Evolutionary conservation across 1,284 basidiomycete species (phyloP), one percentile per base, ranked within the genome.

Genomic region (Testicularia cyperi): DNA sequence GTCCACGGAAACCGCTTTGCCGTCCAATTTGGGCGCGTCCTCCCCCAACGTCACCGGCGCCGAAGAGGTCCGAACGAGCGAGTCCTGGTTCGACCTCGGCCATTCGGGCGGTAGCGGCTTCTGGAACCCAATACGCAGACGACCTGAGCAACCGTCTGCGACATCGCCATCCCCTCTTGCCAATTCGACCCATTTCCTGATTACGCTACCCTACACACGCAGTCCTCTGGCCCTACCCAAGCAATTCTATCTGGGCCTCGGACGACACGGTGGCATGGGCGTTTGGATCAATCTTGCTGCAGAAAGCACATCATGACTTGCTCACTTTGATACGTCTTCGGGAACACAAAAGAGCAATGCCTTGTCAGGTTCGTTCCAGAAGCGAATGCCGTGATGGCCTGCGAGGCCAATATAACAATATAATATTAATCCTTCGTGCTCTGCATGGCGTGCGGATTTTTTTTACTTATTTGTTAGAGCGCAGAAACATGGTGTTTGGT

Each of bases 71-170:
- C 54, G 47, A 14, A 18, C 54, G 25, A 57, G 54, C 40, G 49
- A 54, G 18, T 44, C 46, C 18, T 61, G 57, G 57, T 21, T 61
- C 26, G 51, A 51, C 12, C 20, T 61, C 2, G 57, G 51, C 10
- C 29, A 39, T 12, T 61, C 49, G n/a, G 49, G 56, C 20, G 56
- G 49, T 25, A 54, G 45, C 30, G 49, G 49, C 32, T 60, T 60
- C 36, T 60, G 52, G 40, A 48, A 32, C 23, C 49, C 49, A 0
- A 24, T 52, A 2, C 18, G 23, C 4, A 40, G 56, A 20, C 44
- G 45, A 14, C 9, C 9, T 27, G 25, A 27, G n/a, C n/a, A n/a
- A n/a, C n/a, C n/a, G n/a, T n/a, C n/a, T n/a, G n/a, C n/a, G n/a
- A n/a, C n/a, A n/a, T 26, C 25, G 25, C 25, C 25, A 26, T 26